phyloP scores from a whole-genome alignment of 1,139 yeast species.

The Magnusiomyces sp. region DNA sequence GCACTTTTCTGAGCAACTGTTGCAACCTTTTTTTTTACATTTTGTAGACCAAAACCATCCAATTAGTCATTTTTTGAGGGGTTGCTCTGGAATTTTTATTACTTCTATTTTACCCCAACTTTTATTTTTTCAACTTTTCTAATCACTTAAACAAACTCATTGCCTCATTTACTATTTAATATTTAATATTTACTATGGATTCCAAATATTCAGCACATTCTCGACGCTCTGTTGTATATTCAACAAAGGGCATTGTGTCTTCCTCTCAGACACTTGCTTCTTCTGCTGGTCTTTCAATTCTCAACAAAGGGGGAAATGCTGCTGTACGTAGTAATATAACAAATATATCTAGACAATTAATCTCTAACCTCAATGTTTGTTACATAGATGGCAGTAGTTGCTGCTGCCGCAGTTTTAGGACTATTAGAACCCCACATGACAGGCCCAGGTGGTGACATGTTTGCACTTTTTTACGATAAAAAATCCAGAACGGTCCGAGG shows the following conservation, averaged over 20 bases:
- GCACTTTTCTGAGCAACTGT: too few species aligned
- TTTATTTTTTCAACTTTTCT: too few species aligned
- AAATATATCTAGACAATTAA: neutral
- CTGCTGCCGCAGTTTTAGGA: slow-evolving; percentile 66
- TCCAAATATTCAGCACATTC: slow-evolving; percentile 37
- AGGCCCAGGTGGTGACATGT: slow-evolving; percentile 80
- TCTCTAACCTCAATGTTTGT: neutral
- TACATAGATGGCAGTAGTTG: slow-evolving; percentile 64
- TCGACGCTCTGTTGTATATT: slow-evolving; percentile 69
- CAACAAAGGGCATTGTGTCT: slow-evolving; percentile 65
- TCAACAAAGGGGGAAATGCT: slow-evolving; percentile 70
- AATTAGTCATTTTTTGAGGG: too few species aligned
- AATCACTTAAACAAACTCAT: too few species aligned
- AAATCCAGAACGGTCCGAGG: slow-evolving; percentile 48
- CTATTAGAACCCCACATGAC: slow-evolving; percentile 71
- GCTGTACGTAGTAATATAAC: slow-evolving; percentile 31
- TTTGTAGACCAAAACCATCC: too few species aligned
- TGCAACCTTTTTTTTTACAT: too few species aligned
- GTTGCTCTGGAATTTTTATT: too few species aligned
- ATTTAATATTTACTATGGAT: slow-evolving; percentile 5
- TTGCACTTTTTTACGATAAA: slow-evolving; percentile 52
- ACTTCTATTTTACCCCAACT: too few species aligned
- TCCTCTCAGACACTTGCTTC: slow-evolving; percentile 73
- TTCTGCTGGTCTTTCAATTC: slow-evolving; percentile 60
- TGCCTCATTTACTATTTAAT: too few species aligned